These are phyloP conservation scores for Gossypium bickii DNA, from an alignment of 345 rosid species.

Conservation along the genomic window DNA sequence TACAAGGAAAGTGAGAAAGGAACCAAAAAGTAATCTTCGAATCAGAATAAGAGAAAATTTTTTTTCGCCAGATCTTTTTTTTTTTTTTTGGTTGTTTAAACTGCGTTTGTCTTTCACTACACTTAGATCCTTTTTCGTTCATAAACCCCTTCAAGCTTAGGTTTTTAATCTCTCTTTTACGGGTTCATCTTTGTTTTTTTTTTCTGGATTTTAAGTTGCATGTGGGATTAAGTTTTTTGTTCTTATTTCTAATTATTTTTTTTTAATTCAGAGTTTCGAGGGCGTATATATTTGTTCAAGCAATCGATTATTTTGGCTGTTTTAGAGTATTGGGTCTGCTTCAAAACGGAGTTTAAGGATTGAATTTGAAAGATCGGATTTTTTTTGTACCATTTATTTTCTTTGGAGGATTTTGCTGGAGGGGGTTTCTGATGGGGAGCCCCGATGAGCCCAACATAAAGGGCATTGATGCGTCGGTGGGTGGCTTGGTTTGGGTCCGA, in stretches of 20 bases:
- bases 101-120: neutral
- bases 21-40: neutral
- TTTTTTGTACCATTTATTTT: neutral
- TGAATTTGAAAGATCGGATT: conserved; percentile 22
- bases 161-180: neutral
- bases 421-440: conserved; percentile 58
- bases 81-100: neutral
- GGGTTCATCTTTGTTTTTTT: neutral
- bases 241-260: neutral
- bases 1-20: neutral
- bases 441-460: conserved; percentile 51
- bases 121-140: neutral
- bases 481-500: conserved; percentile 97
- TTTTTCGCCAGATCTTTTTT: neutral
- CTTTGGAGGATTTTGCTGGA: conserved; percentile 9
- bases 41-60: neutral
- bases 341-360: conserved; percentile 14
- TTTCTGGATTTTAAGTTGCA: conserved; percentile 19
- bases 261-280: conserved; percentile 12
- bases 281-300: conserved; percentile 25
- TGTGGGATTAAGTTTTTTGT: conserved; percentile 10
- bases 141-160: neutral
- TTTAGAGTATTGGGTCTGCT: conserved; percentile 22
- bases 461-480: conserved; percentile 81
- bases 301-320: conserved; percentile 19